Evolutionary conservation across 176 grass and related monocot species (phyloP).

Genomic region (Rhynchospora breviuscula): DNA sequence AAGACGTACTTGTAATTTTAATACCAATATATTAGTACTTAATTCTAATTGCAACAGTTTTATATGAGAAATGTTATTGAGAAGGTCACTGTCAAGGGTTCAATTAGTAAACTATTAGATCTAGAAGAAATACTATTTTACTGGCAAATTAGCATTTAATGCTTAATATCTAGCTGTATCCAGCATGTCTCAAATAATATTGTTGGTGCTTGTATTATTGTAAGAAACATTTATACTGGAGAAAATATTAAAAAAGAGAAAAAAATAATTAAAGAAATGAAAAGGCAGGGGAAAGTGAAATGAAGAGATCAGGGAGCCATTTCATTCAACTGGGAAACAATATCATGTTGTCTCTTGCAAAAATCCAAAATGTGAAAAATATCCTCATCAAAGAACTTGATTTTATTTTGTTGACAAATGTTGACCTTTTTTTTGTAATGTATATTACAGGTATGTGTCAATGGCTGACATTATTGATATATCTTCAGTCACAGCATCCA

Average conservation of each 20-base stretch:
- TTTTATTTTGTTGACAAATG: neutral
- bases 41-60: neutral
- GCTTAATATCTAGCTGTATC: neutral
- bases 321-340: neutral
- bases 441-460: constrained; percentile 65
- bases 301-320: neutral
- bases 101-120: constrained; percentile 7
- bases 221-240: neutral
- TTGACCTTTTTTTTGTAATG: neutral
- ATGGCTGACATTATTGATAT: constrained; percentile 87
- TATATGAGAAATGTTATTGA: neutral
- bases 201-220: neutral
- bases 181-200: constrained; percentile 1
- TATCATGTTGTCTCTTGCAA: neutral
- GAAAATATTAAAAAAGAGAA: neutral
- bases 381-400: neutral
- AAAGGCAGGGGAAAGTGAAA: too few relatives aligned
- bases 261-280: neutral
- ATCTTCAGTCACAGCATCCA: constrained; percentile 35
- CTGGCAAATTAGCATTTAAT: constrained; percentile 1
- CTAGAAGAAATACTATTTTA: neutral
- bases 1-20: neutral
- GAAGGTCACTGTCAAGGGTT: constrained; percentile 9
- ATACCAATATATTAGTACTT: neutral
- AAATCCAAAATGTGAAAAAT: neutral